Evolutionary conservation across 2,329 filamentous ascomycete species (phyloP).

Genomic region (Bipolaris sorokiniana): DNA sequence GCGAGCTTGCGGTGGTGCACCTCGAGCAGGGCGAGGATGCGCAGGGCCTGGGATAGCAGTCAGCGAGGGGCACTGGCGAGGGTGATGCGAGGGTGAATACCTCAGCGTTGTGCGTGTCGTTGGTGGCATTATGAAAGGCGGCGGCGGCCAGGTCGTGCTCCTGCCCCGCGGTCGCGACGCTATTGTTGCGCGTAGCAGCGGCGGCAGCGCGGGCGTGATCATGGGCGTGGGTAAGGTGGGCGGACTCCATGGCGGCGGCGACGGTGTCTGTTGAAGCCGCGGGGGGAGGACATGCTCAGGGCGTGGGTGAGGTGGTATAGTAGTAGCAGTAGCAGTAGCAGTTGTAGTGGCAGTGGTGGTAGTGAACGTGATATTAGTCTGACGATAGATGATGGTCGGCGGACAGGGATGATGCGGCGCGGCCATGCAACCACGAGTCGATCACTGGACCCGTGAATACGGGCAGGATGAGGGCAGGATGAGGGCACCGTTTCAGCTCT

Average conservation of each 20-base stretch:
- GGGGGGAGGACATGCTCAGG: conserved; percentile 13
- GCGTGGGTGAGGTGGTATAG: not conserved
- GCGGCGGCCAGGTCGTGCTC: conserved; percentile 88
- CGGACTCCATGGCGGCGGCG: conserved; percentile 66
- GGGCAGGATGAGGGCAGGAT: not conserved
- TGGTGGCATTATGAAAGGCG: conserved; percentile 85
- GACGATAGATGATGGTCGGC: not conserved
- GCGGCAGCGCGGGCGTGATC: conserved; percentile 87
- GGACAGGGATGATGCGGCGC: conserved; percentile 12
- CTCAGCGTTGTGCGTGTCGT: conserved; percentile 68
- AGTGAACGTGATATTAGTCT: conserved; percentile 8
- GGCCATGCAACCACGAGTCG: conserved; percentile 8
- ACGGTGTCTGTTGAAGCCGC: not conserved
- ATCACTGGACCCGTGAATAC: conserved; percentile 12
- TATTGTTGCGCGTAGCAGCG: conserved; percentile 68
- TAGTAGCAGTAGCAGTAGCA: not conserved
- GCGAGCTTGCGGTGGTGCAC: conserved; percentile 85
- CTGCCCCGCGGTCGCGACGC: conserved; percentile 81
- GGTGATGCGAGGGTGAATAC: conserved; percentile 41
- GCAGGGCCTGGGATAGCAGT: conserved; percentile 65
- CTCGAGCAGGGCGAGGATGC: conserved; percentile 84
- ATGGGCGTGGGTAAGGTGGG: conserved; percentile 77
- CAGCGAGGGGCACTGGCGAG: not conserved
- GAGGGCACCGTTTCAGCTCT: conserved; percentile 13
- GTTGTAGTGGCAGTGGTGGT: not conserved